Evolutionary conservation across 495 filamentous ascomycete genomes (phyloP), one percentile per base, ranked within the genome.

Genomic region (Parmelia sp.): DNA sequence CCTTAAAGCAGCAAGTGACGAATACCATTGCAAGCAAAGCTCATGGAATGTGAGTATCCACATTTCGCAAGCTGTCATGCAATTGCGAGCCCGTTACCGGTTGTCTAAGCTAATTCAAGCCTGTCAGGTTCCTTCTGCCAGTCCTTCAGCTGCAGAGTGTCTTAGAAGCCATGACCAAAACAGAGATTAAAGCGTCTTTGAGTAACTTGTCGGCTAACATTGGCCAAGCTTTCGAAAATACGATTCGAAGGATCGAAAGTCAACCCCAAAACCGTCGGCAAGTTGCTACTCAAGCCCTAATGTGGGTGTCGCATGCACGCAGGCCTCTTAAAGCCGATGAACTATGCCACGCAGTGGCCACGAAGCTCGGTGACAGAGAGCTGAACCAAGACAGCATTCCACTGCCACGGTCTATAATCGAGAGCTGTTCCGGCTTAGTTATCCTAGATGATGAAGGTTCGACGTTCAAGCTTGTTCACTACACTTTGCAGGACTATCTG

Each of bases 401-500:
- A 2, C 56, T 75, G 1, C 42, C 76, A 3, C 71, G 78, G 25
- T 55, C 75, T n/a, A 68, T 83, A 12, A 37, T 79, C 3, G 77
- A 78, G 6, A 71, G 77, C 4, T 85, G 82, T 66, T 75, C 73
- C 55, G 83, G 83, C 1, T 67, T 88, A 4, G 74, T 84, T 5
- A 78, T 70, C 2, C 44, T 82, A 9, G 79, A 85, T 49, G 25
- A 76, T 47, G 71, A 77, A 39, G 83, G 74, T 59, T 39, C 66
- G 3, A 72, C 79, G 25, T 72, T 84, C 49, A 78, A 79, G 15
- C 70, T 86, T 25, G 77, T 83, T n/a, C 83, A 85, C 70, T 80
- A 80, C 62, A 83, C 83, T 5, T 70, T 80, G 0, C 75, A 84
- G 59, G 76, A 83, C 58, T 86, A 65, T n/a, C 76, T 85, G 40